phyloP scores from a whole-genome alignment of 192 early-diverging fungal species.

The Coemansia sp. region DNA sequence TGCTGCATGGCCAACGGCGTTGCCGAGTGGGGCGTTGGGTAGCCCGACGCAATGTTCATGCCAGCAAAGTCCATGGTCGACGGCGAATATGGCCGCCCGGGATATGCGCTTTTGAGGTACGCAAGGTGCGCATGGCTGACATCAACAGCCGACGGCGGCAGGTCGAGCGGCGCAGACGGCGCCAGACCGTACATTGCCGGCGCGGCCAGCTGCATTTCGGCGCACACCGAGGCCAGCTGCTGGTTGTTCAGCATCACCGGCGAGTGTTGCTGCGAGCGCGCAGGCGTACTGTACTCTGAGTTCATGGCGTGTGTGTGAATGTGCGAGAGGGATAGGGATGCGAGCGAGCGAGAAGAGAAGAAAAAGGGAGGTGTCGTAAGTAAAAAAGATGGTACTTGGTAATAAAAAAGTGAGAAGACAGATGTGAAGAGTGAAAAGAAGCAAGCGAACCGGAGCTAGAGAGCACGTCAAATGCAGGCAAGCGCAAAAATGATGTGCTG shows the following conservation, averaged over 20 bases:
- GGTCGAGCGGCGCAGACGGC: constrained; percentile 23
- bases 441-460: background rate
- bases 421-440: background rate
- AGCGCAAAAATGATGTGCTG: background rate
- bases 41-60: constrained; percentile 54
- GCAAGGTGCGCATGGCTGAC: constrained; percentile 46
- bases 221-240: constrained; percentile 24
- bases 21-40: constrained; percentile 44
- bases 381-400: constrained; percentile 14
- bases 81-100: constrained; percentile 46
- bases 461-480: constrained; percentile 1
- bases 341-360: constrained; percentile 10
- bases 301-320: constrained; percentile 39
- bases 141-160: constrained; percentile 36
- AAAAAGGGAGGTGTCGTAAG: constrained; percentile 8
- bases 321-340: constrained; percentile 4
- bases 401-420: constrained; percentile 4
- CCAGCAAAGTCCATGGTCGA: constrained; percentile 51
- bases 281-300: constrained; percentile 49
- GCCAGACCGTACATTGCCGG: constrained; percentile 21
- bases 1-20: constrained; percentile 29
- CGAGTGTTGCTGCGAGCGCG: constrained; percentile 54
- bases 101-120: constrained; percentile 44
- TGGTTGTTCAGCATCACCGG: constrained; percentile 31
- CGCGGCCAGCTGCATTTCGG: constrained; percentile 22